Percentiles rank a stretch among this genome's conserved stretches.
Conservation (phyloP, 306 rosid species). For the Malus orientalis region DNA sequence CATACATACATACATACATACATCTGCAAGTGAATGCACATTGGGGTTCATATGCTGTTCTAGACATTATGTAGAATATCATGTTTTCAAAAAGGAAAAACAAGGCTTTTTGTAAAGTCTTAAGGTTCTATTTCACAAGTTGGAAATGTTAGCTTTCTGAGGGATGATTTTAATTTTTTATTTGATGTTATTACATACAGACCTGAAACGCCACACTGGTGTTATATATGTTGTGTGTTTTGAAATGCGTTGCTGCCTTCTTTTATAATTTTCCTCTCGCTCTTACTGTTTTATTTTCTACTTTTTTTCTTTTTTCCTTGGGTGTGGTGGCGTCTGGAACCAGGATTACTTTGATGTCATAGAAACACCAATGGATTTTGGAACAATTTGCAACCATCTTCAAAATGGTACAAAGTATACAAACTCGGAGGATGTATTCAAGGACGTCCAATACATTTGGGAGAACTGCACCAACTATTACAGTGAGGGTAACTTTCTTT, state of each 20-base stretch:
- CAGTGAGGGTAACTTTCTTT: conserved; percentile 58
- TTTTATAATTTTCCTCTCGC: background rate
- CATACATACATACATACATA: background rate
- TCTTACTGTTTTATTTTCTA: background rate
- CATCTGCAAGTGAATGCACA: background rate
- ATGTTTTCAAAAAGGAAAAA: background rate
- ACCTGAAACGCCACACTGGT: background rate
- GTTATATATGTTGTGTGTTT: background rate
- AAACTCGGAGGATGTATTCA: conserved; percentile 51
- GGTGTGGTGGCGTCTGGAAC: conserved; percentile 17
- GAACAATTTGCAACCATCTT: conserved; percentile 57
- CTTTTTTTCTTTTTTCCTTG: background rate
- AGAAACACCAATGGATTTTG: conserved; percentile 66
- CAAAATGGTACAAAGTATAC: conserved; percentile 47
- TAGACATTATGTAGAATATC: background rate
- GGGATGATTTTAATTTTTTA: background rate
- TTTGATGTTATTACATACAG: background rate
- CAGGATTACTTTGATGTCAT: conserved; percentile 71
- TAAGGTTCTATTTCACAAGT: background rate
- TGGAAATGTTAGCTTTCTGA: background rate
- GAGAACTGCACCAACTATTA: conserved; percentile 56
- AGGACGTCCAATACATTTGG: conserved; percentile 60
- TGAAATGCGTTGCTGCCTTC: background rate
- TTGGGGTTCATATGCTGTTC: background rate
- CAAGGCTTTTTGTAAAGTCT: background rate